Evolutionary conservation across 352 stramenopile species (phyloP).

Genomic region (Phytophthora vignae): DNA sequence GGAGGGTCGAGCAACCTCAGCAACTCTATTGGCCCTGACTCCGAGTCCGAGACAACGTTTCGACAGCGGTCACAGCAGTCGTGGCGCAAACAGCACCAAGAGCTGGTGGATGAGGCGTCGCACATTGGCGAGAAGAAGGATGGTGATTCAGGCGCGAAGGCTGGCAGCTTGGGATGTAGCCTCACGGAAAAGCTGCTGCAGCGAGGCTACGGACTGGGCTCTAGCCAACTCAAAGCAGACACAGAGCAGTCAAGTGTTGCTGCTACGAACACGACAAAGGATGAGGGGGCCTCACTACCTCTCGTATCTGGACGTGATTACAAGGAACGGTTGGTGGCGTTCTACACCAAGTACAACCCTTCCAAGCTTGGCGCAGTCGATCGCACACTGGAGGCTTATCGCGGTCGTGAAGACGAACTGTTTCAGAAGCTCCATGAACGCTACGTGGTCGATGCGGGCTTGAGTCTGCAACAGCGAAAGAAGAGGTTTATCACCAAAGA

Average conservation of each 20-base stretch:
- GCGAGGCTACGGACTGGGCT: slow-evolving; percentile 59
- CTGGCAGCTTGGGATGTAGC: slow-evolving; percentile 27
- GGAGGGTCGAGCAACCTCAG: slow-evolving; percentile 13
- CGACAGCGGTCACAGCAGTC: slow-evolving; percentile 66
- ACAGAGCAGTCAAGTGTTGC: neutral
- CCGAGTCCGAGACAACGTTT: slow-evolving; percentile 40
- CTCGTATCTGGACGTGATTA: slow-evolving; percentile 16
- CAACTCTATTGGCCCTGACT: slow-evolving; percentile 16
- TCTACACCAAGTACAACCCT: slow-evolving; percentile 81
- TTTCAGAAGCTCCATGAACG: slow-evolving; percentile 75
- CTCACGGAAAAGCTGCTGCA: slow-evolving; percentile 56
- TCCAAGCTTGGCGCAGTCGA: slow-evolving; percentile 60
- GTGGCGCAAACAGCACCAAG: slow-evolving; percentile 64
- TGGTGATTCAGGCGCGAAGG: neutral
- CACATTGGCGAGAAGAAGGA: slow-evolving; percentile 27
- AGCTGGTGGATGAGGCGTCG: slow-evolving; percentile 46
- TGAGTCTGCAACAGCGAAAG: slow-evolving; percentile 54
- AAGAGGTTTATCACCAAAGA: slow-evolving; percentile 58
- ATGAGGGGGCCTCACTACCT: neutral
- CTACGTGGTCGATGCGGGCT: slow-evolving; percentile 49
- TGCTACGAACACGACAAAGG: neutral
- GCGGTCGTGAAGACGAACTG: slow-evolving; percentile 68
- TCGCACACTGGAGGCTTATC: slow-evolving; percentile 62
- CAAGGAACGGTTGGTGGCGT: slow-evolving; percentile 55
- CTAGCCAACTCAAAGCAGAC: slow-evolving; percentile 15